Evolutionary conservation across 148 eudicot genomes (phyloP).

Genomic region (Amaranthus hypochondriacus): DNA sequence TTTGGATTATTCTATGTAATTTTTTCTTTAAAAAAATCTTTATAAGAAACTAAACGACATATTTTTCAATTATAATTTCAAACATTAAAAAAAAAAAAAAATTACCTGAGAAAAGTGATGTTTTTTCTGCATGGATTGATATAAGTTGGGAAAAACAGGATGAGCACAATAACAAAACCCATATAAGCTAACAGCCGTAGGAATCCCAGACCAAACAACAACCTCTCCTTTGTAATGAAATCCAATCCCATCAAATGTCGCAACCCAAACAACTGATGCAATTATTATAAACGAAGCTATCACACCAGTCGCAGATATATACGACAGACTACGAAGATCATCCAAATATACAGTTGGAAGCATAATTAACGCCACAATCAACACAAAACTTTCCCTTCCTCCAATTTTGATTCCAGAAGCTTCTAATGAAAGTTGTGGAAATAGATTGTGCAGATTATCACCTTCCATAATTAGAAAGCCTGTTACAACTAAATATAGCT

Average conservation of each 20-base stretch:
- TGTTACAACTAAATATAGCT: slow-evolving; percentile 39
- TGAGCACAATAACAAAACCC: slow-evolving; percentile 46
- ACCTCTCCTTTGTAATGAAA: slow-evolving; percentile 37
- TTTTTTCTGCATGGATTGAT: slow-evolving; percentile 41
- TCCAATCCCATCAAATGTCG: slow-evolving; percentile 36
- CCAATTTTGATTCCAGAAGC: slow-evolving; percentile 23
- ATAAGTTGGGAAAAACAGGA: slow-evolving; percentile 47
- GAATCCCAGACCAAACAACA: slow-evolving; percentile 35
- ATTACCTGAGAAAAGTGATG: slow-evolving; percentile 39
- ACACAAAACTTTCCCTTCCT: slow-evolving; percentile 36
- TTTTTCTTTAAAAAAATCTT: too few relatives aligned
- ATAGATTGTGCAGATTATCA: slow-evolving; percentile 36
- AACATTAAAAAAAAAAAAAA: too few relatives aligned
- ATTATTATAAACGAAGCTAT: slow-evolving; percentile 34
- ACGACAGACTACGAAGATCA: slow-evolving; percentile 37
- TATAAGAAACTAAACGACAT: too few relatives aligned
- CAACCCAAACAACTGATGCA: slow-evolving; percentile 34
- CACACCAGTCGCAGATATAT: slow-evolving; percentile 45
- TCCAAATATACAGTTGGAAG: slow-evolving; percentile 38
- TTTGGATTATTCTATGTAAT: too few relatives aligned
- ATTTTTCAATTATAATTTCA: too few relatives aligned
- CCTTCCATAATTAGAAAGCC: slow-evolving; percentile 49
- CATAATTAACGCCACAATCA: slow-evolving; percentile 31
- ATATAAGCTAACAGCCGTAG: slow-evolving; percentile 40
- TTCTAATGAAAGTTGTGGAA: slow-evolving; percentile 22